Evolutionary conservation across 2,329 filamentous ascomycete species (phyloP), one percentile per base, ranked within the genome.

Genomic region (Fusarium oxysporum): DNA sequence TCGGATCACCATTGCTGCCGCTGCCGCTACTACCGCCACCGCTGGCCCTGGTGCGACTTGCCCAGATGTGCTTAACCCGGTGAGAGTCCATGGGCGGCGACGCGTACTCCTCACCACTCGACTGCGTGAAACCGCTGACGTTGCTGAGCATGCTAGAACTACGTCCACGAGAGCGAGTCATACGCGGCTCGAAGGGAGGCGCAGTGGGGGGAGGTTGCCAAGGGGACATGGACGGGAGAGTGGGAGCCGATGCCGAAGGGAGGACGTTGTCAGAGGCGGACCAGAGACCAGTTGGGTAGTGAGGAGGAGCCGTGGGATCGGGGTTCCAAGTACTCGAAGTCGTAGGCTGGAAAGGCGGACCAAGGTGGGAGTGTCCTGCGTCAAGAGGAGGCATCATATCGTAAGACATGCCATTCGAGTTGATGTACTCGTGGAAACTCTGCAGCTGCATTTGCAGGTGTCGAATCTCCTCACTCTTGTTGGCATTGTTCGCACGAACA

Each of bases 101-200:
- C 35, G 67, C 71, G n/a, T 77, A 67, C 28, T 87, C 88, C 48
- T 87, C 88, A 53, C 84, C 84, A 73, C 87, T 90, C 21, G 86
- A 89, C 80, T 91, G 89, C 12, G 90, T 92, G 75, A 92, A 91
- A 25, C 90, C 89, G n/a, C 89, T 91, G 6, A 92, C 83, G 75
- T 91, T 87, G 76, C 89, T 91, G 5, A 92, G 86, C 90, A 92
- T 92, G 64, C 89, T 91, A 14, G 89, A 91, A 35, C 89, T 91
- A 54, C 90, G 87, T 28, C 89, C 89, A 48, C 90, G 82, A 35
- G 83, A 82, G 78, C 85, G 86, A 71, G 72, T 78, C 68, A 71
- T 80, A 73, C 76, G 81, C 17, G 81, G 76, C 60, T 83, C 76
- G 59, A 78, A 80, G 33, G 82, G 71, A 10, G 81, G 77, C 17